phyloP scores from a whole-genome alignment of 2,329 filamentous ascomycete species.

The Claviceps fusiformis region DNA sequence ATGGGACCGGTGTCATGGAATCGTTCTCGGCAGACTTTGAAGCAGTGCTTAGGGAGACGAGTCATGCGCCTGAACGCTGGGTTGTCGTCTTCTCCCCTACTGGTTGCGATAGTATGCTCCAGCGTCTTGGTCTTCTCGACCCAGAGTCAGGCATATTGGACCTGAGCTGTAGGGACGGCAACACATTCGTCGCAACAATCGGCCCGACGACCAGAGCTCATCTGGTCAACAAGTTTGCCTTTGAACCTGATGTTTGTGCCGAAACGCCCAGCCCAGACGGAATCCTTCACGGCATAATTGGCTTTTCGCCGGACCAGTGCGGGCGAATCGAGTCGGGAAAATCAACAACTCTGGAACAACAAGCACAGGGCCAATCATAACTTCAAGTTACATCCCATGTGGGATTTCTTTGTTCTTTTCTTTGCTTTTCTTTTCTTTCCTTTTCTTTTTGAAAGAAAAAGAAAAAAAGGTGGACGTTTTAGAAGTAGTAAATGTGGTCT shows the following conservation, averaged over 20 bases:
- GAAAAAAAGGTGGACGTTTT: not conserved
- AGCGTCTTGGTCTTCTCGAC: conserved; percentile 38
- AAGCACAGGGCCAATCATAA: not conserved
- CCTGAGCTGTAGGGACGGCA: conserved; percentile 18
- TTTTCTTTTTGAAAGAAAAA: no score
- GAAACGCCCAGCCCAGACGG: conserved; percentile 72
- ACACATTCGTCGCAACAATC: conserved; percentile 68
- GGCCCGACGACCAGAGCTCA: conserved; percentile 82
- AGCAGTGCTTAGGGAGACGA: conserved; percentile 32
- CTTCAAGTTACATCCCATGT: not conserved
- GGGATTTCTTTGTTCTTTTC: not conserved
- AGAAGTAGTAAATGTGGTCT: not conserved
- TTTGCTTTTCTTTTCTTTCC: no score
- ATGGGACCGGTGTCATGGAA: conserved; percentile 72
- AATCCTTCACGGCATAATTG: conserved; percentile 52
- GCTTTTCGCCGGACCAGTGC: not conserved
- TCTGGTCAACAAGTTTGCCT: conserved; percentile 49
- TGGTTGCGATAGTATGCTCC: conserved; percentile 48
- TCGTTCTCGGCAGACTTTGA: conserved; percentile 60
- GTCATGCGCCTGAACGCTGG: conserved; percentile 40
- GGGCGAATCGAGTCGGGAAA: not conserved
- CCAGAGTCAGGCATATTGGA: conserved; percentile 26
- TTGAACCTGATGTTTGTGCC: conserved; percentile 67
- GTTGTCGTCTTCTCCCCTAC: conserved; percentile 61
- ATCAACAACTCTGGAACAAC: not conserved